Evolutionary conservation across 805 yeast species (phyloP).

Genomic region (Yamadazyma paraphyllophila): DNA sequence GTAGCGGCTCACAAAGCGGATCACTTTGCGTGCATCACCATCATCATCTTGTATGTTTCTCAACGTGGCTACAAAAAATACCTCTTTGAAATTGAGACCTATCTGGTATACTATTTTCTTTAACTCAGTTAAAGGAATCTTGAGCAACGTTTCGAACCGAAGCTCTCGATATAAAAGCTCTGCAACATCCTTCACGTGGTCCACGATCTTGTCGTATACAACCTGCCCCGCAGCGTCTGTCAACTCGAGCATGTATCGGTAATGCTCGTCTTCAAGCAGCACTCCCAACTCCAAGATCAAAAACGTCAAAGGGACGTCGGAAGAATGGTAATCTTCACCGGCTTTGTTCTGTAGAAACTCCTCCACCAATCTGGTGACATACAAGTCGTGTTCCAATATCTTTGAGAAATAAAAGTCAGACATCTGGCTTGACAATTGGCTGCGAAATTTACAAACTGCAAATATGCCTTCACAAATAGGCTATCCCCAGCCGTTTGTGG

Average conservation of each 20-base stretch:
- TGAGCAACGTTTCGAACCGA: slow-evolving; percentile 7
- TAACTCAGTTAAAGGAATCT: slow-evolving; percentile 25
- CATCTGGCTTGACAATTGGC: not conserved
- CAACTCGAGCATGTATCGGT: slow-evolving; percentile 13
- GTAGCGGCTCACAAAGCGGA: slow-evolving; percentile 21
- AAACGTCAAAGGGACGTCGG: slow-evolving; percentile 12
- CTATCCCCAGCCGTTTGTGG: not conserved
- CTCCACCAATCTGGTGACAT: slow-evolving; percentile 5
- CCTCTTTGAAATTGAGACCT: slow-evolving; percentile 20
- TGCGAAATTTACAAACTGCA: slow-evolving; percentile 6
- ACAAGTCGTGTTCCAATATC: slow-evolving; percentile 1
- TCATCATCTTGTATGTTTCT: not conserved
- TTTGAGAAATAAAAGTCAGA: slow-evolving; percentile 10
- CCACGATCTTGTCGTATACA: slow-evolving; percentile 1
- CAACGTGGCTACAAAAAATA: slow-evolving; percentile 24
- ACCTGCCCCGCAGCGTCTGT: not conserved
- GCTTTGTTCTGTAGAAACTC: slow-evolving; percentile 3
- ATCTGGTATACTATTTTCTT: slow-evolving; percentile 23
- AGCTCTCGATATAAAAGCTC: slow-evolving; percentile 4
- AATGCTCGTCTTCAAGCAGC: slow-evolving; percentile 13
- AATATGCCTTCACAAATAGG: slow-evolving; percentile 5
- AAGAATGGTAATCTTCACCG: not conserved
- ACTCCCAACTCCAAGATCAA: slow-evolving; percentile 12
- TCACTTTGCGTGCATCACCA: not conserved
- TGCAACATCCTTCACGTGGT: not conserved